Evolutionary conservation across 1,284 basidiomycete genomes (phyloP), one percentile per base, ranked within the genome.

Genomic region (Bondarzewia mesenterica): DNA sequence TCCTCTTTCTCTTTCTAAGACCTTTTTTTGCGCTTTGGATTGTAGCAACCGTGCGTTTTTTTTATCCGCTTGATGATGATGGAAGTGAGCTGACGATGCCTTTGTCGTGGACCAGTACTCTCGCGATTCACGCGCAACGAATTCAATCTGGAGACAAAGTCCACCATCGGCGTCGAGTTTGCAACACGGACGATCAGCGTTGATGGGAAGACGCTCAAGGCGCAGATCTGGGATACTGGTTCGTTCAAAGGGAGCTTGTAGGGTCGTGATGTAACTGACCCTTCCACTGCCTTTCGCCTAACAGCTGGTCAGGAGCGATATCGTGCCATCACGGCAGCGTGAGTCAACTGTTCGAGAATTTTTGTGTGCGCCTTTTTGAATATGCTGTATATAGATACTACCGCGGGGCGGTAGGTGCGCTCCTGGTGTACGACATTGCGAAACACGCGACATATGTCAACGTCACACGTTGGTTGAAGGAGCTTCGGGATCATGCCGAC

Each of bases 201-300:
- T 15, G 95, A 98, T 67, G 82, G 85, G 40, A 99, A 99, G 83
- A 96, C 88, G 5, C 81, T 99, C 60, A 99, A 99, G 73, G 95
- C 95, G 25, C 95, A 99, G 72, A 98, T 99, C 60, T 99, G 95
- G 95, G 96, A 99, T 72, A 98, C 93, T 60, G 90, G 89, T 90
- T 52, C 55, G 77, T 69, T 43, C 16, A n/a, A 15, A 10, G 7
- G 15, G 36, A 1, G 7, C 15, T 23, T 23, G 16, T 46, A 15
- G 16, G 20, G 46, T 32, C n/a, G 5, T 47, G 43, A 36, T 49
- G 38, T 45, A n/a, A 16, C 44, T 35, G 26, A 44, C 10, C 12
- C 37, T 26, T 36, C 22, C 39, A 22, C 47, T 35, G 18, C 29
- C 42, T 37, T 26, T 46, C 21, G 12, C 49, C 47, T 45, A 52